Evolutionary conservation across 495 filamentous ascomycete species (phyloP), one percentile per base, ranked within the genome.

Genomic region (Aspergillus steynii): DNA sequence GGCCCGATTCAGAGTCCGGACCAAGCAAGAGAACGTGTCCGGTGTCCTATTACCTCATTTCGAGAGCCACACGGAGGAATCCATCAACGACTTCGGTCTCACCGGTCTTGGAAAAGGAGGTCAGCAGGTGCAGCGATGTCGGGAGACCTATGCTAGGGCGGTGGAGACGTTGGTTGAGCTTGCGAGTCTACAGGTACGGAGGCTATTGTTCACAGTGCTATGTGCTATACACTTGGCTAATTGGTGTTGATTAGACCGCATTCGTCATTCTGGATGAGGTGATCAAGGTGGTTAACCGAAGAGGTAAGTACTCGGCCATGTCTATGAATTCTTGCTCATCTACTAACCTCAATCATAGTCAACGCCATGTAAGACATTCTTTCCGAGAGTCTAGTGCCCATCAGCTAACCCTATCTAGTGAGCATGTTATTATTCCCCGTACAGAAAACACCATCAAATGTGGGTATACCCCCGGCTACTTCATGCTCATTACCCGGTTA

Each of bases 391-490:
- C 12, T 5, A 20, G 29, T 8, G 27, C 3, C 6, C 48, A 50
- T 15, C 10, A 12, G 28, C 56, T 59, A 52, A 29, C 46, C 31
- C 14, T 29, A 5, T n/a, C 28, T 51, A 79, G 76, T 74, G 93
- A 96, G 77, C 92, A 99, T 77, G 96, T 99, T 58, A 98, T 99
- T 66, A 98, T 99, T 64, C 95, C 95, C 29, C 84, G 95, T 51
- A 99, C 95, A 25, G 94, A 98, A 71, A 99, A 98, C 65, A 99
- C 95, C 54, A 99, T 99, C 81, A 97, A 93, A 78, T 97, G 89
- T 90, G 74, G 72, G 83, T 80, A 15, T 26, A 1, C 27, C 52
- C 31, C 50, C 27, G 5, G 26, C n/a, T 5, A 29, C 15, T 20
- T 46, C 12, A 15, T 47, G 10, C 34, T 37, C 4, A 10, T 14